Evolutionary conservation across 768 basidiomycete species (phyloP), one percentile per base, ranked within the genome.

Genomic region (Leucogyrophana mollusca): DNA sequence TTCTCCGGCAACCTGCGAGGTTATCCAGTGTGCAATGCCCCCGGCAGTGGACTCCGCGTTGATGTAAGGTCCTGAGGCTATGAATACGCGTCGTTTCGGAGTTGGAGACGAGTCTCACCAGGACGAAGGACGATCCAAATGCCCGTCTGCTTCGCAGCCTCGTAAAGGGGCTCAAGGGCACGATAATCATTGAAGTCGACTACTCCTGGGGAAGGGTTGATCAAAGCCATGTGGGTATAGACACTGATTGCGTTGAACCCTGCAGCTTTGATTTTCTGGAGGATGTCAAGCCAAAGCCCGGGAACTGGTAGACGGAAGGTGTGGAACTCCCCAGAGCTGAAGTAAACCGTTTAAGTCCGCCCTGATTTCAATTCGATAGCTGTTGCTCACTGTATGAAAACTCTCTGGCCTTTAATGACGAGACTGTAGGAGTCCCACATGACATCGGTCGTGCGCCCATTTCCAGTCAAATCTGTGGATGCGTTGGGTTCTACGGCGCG

Each of bases 41-140:
- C 89, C 89, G 1, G 86, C 90, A 10, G 83, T 82, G 0, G 86
- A 88, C 60, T 90, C 88, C 4, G 86, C 87, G 53, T 90, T 90
- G 67, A 90, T 89, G 55, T 89, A 79, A 69, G 77, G 53, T 11
- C 46, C 49, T 47, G 23, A 34, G 64, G 66, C 54, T 47, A 74
- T 73, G 44, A 73, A 71, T 40, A 75, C 70, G 74, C 51, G 34
- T 50, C 44, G 24, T 45, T 53, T 60, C 34, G 46, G 17, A 45
- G 30, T 9, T 22, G 18, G 33, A 50, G 9, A 36, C 23, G 30
- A 43, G 4, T 41, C 65, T 48, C 61, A 74, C 90, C 90, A 47
- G 90, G 90, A 30, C 90, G 79, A 41, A 91, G 71, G 34, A 90
- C 79, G 40, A 93, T 73, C 79, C 83, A 93, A 9, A 93, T 70